phyloP scores from a whole-genome alignment of 208 protist species.

The Wallacemonas sp. region DNA sequence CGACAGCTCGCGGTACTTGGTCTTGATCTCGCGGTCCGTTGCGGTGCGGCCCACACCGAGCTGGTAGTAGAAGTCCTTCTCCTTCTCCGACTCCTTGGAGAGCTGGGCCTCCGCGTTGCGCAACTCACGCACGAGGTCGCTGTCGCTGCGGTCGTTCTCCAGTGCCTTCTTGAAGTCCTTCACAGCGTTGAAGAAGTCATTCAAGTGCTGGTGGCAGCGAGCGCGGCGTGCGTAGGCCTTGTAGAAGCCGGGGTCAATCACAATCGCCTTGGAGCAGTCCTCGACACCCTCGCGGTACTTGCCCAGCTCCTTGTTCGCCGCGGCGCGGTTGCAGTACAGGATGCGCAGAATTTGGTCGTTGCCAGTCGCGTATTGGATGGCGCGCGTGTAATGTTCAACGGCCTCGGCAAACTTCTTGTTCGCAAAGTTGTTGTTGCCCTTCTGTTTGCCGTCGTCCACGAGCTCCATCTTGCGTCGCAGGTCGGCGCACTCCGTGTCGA shows the following conservation, averaged over 20 bases:
- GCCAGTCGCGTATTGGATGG: constrained; percentile 59
- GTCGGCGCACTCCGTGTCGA: constrained; percentile 72
- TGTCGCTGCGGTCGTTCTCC: constrained; percentile 66
- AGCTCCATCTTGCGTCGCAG: constrained; percentile 69
- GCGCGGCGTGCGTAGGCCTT: constrained; percentile 91
- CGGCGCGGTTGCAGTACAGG: constrained; percentile 92
- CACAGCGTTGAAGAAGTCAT: constrained; percentile 79
- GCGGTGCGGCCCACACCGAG: constrained; percentile 69
- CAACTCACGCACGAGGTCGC: constrained; percentile 74
- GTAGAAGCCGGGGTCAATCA: constrained; percentile 81
- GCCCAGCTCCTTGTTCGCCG: constrained; percentile 87
- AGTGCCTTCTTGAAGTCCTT: constrained; percentile 87
- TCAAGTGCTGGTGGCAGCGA: constrained; percentile 81
- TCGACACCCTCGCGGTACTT: constrained; percentile 86
- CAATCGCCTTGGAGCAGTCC: constrained; percentile 88
- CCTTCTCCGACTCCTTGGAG: constrained; percentile 75
- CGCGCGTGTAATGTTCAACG: constrained; percentile 76
- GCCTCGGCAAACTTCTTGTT: constrained; percentile 75
- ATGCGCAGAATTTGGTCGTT: constrained; percentile 88
- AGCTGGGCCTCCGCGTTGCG: constrained; percentile 65
- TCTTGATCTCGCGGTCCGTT: constrained; percentile 82
- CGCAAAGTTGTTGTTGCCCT: constrained; percentile 82
- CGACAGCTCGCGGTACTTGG: constrained; percentile 88
- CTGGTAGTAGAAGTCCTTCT: constrained; percentile 91
- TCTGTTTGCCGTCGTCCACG: constrained; percentile 89